Percentiles rank a stretch among this genome's conserved stretches.
Conservation (phyloP, 805 yeast species). For the Ogataea thermomethanolica region DNA sequence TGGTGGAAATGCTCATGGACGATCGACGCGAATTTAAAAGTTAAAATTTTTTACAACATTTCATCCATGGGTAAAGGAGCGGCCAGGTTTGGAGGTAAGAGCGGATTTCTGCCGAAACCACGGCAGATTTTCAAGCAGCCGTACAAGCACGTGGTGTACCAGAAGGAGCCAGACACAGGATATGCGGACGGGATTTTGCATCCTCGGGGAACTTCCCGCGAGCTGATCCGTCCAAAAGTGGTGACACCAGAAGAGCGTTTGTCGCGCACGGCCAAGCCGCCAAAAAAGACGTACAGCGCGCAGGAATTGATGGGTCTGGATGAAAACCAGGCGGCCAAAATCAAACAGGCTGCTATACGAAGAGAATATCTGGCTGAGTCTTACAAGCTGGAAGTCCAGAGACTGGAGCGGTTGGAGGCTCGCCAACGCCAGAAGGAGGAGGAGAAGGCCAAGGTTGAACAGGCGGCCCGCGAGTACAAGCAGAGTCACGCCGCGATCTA, state of each 20-base stretch:
- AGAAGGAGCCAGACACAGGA: constrained; percentile 52
- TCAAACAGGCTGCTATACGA: constrained; percentile 60
- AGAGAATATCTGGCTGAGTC: constrained; percentile 67
- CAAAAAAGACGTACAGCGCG: constrained; percentile 33
- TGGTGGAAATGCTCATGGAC: constrained; percentile 36
- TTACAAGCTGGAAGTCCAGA: constrained; percentile 38
- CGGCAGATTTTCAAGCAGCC: constrained; percentile 75
- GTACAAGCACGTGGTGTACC: constrained; percentile 48
- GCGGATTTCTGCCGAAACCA: constrained; percentile 79
- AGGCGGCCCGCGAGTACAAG: constrained; percentile 38
- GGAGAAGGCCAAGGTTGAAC: constrained; percentile 24
- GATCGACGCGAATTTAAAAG: constrained; percentile 7
- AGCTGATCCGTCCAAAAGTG: constrained; percentile 48
- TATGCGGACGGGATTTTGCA: constrained; percentile 69
- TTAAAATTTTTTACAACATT: constrained; percentile 12
- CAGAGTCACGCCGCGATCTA: constrained; percentile 51
- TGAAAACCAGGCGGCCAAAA: constrained; percentile 41
- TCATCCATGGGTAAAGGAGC: constrained; percentile 46
- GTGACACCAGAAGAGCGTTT: constrained; percentile 61
- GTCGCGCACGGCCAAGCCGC: constrained; percentile 46
- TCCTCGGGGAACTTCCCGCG: constrained; percentile 62
- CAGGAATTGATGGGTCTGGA: constrained; percentile 36
- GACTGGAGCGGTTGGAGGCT: constrained; percentile 32
- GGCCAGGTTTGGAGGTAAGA: constrained; percentile 55
- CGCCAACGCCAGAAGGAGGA: constrained; percentile 24